Percentiles rank a stretch among this genome's conserved stretches.
phyloP scores from a whole-genome alignment of 1,284 basidiomycete genomes.

The Pascua sp. region DNA sequence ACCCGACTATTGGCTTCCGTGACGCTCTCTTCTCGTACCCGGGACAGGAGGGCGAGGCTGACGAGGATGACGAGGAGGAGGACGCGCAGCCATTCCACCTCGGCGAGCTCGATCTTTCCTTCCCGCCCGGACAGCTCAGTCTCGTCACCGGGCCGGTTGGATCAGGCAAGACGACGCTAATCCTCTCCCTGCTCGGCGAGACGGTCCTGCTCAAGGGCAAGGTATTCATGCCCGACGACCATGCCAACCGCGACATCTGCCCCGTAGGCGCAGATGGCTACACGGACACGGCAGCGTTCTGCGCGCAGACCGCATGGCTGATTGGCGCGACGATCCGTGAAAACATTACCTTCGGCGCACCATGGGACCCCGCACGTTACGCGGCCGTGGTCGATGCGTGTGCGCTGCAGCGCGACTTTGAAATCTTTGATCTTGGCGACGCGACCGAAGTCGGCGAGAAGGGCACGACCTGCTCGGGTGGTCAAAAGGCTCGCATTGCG shows the following conservation, averaged over 20 bases:
- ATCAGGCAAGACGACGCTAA: constrained; percentile 65
- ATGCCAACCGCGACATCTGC: constrained; percentile 42
- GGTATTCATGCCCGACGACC: constrained; percentile 55
- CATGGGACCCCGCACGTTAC: constrained; percentile 51
- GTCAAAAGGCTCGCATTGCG: constrained; percentile 48
- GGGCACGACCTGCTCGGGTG: constrained; percentile 53
- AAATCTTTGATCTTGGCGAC: constrained; percentile 56
- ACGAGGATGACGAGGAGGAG: constrained; percentile 18
- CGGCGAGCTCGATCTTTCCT: constrained; percentile 51
- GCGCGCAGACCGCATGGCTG: constrained; percentile 56
- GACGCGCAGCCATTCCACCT: constrained; percentile 47
- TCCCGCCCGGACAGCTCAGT: constrained; percentile 49
- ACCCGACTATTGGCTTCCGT: constrained; percentile 54
- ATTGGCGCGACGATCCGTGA: constrained; percentile 56
- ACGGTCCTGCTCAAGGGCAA: constrained; percentile 53
- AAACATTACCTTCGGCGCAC: constrained; percentile 56
- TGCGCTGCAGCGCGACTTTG: constrained; percentile 54
- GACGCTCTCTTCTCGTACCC: constrained; percentile 49
- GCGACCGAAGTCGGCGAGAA: constrained; percentile 59
- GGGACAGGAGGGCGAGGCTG: constrained; percentile 25
- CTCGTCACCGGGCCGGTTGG: constrained; percentile 53
- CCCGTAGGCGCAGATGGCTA: constrained; percentile 52
- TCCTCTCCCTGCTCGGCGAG: constrained; percentile 59
- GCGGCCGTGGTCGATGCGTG: constrained; percentile 53
- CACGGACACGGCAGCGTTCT: constrained; percentile 55